Evolutionary conservation across 2,329 filamentous ascomycete species (phyloP).

Genomic region (Balansia obtecta): DNA sequence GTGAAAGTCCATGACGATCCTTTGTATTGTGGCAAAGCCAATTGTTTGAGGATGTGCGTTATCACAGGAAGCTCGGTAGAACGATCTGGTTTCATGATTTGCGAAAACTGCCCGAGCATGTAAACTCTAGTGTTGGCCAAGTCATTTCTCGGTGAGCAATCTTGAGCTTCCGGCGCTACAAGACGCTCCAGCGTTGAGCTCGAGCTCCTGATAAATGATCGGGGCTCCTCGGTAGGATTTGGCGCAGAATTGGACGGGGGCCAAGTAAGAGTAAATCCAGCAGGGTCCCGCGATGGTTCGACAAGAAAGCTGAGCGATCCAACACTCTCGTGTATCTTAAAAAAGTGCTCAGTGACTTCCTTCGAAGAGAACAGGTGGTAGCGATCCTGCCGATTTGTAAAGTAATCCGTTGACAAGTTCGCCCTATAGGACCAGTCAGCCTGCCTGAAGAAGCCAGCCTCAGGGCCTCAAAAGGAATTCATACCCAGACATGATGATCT

Average conservation of each 20-base stretch:
- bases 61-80: slow-evolving; percentile 85
- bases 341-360: slow-evolving; percentile 73
- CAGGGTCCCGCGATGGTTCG: slow-evolving; percentile 41
- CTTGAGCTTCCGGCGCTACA: slow-evolving; percentile 31
- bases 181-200: slow-evolving; percentile 55
- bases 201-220: slow-evolving; percentile 57
- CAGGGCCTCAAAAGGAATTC: no score
- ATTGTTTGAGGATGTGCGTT: slow-evolving; percentile 56
- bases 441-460: no score
- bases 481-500: slow-evolving; percentile 85
- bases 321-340: slow-evolving; percentile 61
- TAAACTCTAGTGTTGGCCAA: slow-evolving; percentile 62
- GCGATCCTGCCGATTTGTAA: slow-evolving; percentile 87
- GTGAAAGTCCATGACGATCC: slow-evolving; percentile 88
- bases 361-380: slow-evolving; percentile 83
- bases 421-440: slow-evolving; percentile 34
- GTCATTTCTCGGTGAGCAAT: slow-evolving; percentile 9
- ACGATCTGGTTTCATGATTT: slow-evolving; percentile 63
- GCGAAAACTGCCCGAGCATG: slow-evolving; percentile 77
- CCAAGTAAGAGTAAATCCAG: slow-evolving; percentile 58
- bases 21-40: slow-evolving; percentile 50
- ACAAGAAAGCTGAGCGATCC: slow-evolving; percentile 74
- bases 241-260: slow-evolving; percentile 61
- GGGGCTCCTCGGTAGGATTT: slow-evolving; percentile 58
- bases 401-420: slow-evolving; percentile 88